Evolutionary conservation across 2,329 filamentous ascomycete genomes (phyloP), one percentile per base, ranked within the genome.

Genomic region (Tolypocladium tropicale): DNA sequence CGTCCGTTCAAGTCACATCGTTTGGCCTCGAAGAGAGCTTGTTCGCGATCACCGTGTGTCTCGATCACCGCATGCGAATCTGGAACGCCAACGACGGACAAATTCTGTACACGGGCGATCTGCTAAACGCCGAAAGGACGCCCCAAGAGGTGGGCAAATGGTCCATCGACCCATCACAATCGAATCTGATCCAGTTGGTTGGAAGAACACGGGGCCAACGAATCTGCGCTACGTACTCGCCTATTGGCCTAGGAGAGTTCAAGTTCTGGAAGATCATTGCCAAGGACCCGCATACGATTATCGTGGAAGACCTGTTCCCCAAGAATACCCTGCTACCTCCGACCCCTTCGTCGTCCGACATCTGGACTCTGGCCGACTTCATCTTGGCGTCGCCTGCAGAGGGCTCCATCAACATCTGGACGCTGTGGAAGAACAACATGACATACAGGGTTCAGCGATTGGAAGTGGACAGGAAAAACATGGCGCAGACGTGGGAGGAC

Each of bases 61-160:
- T 99, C 58, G 92, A 99, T 63, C 92, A 99, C 68, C 86, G 85
- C 12, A 75, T 99, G 67, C 86, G 91, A 65, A 85, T 94, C 41
- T 97, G 94, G 93, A 94, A 95, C 66, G 77, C 93, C 34, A 77
- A 82, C n/a, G 89, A 83, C 41, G 92, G 92, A 51, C 88, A 86
- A 67, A 81, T 95, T 55, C 82, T 89, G 6, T 83, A 84, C 56
- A 85, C 86, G 6, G 84, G 84, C 62, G 93, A 99, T 70, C 78
- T 99, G 34, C 71, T 97, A 18, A 84, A 87, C 62, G 79, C 85
- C 23, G 75, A 81, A 34, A 72, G 82, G 54, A 81, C 87, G 53
- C 78, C 84, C 1, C 83, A 89, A 53, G 88, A 92, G 55, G 72
- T 81, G 25, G 78, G 80, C n/a, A 86, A 87, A 58, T 90, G 89